Base-by-base conservation (phyloP, 345 rosid species). In the Syzygium grande region DNA sequence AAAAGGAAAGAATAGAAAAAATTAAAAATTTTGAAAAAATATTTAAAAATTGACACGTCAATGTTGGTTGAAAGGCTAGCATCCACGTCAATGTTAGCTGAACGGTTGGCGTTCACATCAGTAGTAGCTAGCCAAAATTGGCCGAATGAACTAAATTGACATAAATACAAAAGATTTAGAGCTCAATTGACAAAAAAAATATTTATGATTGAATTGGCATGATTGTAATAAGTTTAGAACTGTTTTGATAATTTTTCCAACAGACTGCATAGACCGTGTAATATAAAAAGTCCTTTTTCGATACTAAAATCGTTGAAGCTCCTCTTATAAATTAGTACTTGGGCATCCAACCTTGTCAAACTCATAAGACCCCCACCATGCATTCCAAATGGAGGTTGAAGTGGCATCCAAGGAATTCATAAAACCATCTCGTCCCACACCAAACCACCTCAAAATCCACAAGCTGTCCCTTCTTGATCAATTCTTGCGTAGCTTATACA, bases 401-500 rank as follows among this genome's bases (percentile, higher is more conserved):
- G 86, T 92, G 56, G 43, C 88, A 79, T 91, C 91, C 58, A 68
- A 52, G 52, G 88, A 91, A 86, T 29, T 85, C 89, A 73, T 93
- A 54, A 92, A 90, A 65, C 94, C 94, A 79, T 90, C 90, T 54
- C 87, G 89, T n/a, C 91, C 92, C 38, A 91, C 93, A 17, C 92
- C 93, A 22, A 87, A 55, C 25, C 91, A 88, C 87, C 88, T 90
- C 5, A 90, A 85, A 89, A 88, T 9, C 87, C 90, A 88, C 87
- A 87, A 90, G 85, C 89, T 91, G 34, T 91, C 92, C 84, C 90
- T 92, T 85, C 56, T 91, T 77, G 95, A 93, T 86, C 93, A 93
- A 88, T 63, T 93, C 9, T 27, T 89, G 22, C 85, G 90, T 17
- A n/a, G 80, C 41, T 55, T 56, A 2, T 91, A 92, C 52, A 89